Conservation (phyloP, 345 rosid species). For the Corymbia maculata region DNA sequence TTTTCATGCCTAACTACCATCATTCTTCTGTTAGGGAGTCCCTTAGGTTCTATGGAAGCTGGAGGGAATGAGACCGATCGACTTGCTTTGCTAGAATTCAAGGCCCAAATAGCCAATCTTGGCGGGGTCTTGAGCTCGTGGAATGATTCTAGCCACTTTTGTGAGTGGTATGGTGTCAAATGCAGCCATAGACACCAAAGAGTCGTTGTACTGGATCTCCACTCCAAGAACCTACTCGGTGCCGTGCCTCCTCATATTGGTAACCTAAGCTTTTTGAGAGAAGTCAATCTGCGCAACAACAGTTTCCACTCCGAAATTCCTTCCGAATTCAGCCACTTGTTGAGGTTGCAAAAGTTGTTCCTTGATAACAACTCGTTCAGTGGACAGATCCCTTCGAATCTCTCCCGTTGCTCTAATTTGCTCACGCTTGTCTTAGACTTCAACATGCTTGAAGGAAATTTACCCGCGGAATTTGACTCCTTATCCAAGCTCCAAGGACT, state of each 20-base stretch:
- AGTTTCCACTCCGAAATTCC: background rate
- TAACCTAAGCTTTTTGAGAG: background rate
- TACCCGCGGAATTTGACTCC: background rate
- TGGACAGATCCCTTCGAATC: background rate
- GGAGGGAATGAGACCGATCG: background rate
- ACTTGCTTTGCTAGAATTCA: background rate
- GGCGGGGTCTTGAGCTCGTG: accelerated
- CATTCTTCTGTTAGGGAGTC: background rate
- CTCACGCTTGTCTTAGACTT: accelerated
- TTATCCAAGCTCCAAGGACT: background rate
- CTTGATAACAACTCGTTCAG: accelerated
- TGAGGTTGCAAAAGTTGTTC: background rate
- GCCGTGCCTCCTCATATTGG: accelerated
- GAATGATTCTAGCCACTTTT: background rate
- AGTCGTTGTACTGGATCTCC: accelerated
- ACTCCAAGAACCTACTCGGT: accelerated
- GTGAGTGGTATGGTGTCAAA: accelerated
- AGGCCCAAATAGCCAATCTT: accelerated
- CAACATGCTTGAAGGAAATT: background rate
- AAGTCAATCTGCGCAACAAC: accelerated
- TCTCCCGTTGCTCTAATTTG: background rate
- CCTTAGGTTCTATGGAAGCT: accelerated
- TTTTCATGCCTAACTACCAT: background rate
- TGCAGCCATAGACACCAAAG: accelerated
- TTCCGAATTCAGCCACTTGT: accelerated